phyloP scores from a whole-genome alignment of 192 early-diverging fungal species.

The Rhizophagus clarus region DNA sequence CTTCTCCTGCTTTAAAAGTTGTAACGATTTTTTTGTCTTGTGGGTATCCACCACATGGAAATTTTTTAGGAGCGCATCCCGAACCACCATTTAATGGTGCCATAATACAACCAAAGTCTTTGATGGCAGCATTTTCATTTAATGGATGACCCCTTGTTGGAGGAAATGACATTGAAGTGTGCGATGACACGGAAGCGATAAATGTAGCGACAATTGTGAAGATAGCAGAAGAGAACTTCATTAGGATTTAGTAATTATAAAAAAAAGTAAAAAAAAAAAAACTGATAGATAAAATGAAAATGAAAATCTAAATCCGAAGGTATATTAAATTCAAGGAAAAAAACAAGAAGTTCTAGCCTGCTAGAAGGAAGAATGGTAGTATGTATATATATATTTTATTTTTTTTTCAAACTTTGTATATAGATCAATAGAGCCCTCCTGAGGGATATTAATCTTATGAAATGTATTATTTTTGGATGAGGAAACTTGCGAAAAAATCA shows the following conservation, averaged over 20 bases:
- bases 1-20: slow-evolving; percentile 49
- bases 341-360: neutral
- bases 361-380: neutral
- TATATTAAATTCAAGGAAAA: neutral
- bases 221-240: neutral
- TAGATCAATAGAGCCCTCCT: neutral
- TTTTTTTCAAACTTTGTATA: neutral
- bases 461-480: neutral
- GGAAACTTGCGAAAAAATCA: neutral
- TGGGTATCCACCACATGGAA: slow-evolving; percentile 45
- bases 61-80: slow-evolving; percentile 23
- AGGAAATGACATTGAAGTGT: slow-evolving; percentile 42
- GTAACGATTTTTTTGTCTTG: slow-evolving; percentile 38
- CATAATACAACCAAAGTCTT: slow-evolving; percentile 9
- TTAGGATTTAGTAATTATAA: neutral
- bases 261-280: neutral
- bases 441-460: neutral
- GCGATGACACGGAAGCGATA: slow-evolving; percentile 35
- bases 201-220: slow-evolving; percentile 10
- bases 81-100: slow-evolving; percentile 24
- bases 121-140: neutral
- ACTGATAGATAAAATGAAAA: neutral
- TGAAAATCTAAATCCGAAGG: neutral
- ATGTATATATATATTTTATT: too few species aligned
- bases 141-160: slow-evolving; percentile 39